Evolutionary conservation across 2,329 filamentous ascomycete genomes (phyloP).

Genomic region (Decorospora gaudefroyi): DNA sequence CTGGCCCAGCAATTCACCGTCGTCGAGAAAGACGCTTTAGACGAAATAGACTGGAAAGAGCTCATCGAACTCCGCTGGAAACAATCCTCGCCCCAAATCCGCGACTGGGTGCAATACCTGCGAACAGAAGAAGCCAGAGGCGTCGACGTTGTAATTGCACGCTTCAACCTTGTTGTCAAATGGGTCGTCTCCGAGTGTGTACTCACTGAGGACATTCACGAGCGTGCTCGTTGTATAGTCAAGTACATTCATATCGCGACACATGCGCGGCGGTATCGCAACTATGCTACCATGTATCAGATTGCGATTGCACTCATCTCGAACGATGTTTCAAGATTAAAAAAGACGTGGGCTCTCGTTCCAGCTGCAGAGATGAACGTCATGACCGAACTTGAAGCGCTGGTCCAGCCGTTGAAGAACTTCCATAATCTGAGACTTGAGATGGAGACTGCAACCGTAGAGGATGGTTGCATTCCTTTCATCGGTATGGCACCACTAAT

Average conservation of each 20-base stretch:
- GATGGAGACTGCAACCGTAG: conserved; percentile 71
- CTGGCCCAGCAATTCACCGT: conserved; percentile 83
- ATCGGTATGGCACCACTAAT: too few species aligned
- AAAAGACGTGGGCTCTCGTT: conserved; percentile 72
- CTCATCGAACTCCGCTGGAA: conserved; percentile 84
- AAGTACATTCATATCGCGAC: conserved; percentile 82
- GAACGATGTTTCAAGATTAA: conserved; percentile 69
- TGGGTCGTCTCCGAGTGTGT: conserved; percentile 82
- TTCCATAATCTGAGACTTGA: conserved; percentile 76
- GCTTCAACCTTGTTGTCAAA: conserved; percentile 87
- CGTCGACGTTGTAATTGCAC: conserved; percentile 81
- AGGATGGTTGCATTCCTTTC: conserved; percentile 79
- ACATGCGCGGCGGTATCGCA: conserved; percentile 74
- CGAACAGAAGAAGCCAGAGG: conserved; percentile 72
- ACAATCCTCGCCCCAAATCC: conserved; percentile 66
- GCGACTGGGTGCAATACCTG: conserved; percentile 82
- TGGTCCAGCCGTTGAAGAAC: conserved; percentile 77
- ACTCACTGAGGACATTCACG: conserved; percentile 70
- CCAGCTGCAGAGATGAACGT: conserved; percentile 67
- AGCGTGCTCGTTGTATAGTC: conserved; percentile 75
- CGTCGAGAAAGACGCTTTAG: conserved; percentile 82
- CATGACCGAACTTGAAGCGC: conserved; percentile 68
- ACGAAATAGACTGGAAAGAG: conserved; percentile 88
- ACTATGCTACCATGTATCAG: conserved; percentile 83
- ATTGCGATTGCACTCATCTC: conserved; percentile 77